A percentile compares a stretch with the other conserved stretches of the same genome.
phyloP scores from a whole-genome alignment of 2,329 filamentous ascomycete genomes.

The Trichoderma lentiforme region DNA sequence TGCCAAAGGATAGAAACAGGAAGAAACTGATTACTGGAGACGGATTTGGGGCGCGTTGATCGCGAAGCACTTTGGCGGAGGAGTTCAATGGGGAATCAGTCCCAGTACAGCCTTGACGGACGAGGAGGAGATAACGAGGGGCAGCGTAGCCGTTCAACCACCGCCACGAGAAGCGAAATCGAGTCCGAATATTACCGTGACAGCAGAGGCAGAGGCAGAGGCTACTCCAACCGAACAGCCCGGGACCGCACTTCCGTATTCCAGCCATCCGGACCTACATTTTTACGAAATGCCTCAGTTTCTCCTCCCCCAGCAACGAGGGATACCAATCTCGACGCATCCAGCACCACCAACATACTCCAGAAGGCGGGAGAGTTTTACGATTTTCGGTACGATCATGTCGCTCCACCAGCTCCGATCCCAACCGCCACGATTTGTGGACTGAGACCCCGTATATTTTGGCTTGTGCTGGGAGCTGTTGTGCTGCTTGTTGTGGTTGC shows the following conservation, averaged over 20 bases:
- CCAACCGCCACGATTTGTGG: constrained; percentile 23
- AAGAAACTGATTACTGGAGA: background rate
- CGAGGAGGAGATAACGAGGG: background rate
- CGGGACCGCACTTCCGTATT: background rate
- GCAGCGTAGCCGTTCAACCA: background rate
- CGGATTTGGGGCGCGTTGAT: background rate
- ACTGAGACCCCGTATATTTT: constrained; percentile 34
- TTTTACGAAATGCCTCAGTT: too few relatives aligned
- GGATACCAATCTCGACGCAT: constrained; percentile 12
- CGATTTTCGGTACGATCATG: constrained; percentile 27
- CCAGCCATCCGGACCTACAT: constrained; percentile 11
- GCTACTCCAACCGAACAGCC: background rate
- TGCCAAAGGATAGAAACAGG: background rate
- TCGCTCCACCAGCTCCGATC: constrained; percentile 15
- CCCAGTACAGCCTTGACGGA: background rate
- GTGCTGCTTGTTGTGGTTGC: constrained; percentile 38
- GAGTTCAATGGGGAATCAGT: constrained; percentile 1
- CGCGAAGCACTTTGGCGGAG: background rate
- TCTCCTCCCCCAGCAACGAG: background rate
- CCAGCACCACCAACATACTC: constrained; percentile 13
- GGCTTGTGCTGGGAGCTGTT: constrained; percentile 30
- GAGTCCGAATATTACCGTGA: background rate
- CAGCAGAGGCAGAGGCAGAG: background rate
- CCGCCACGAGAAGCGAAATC: background rate
- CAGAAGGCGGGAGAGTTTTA: constrained; percentile 18